Evolutionary conservation across 805 yeast species (phyloP), one percentile per base, ranked within the genome.

Genomic region (Suhomyces sp.): DNA sequence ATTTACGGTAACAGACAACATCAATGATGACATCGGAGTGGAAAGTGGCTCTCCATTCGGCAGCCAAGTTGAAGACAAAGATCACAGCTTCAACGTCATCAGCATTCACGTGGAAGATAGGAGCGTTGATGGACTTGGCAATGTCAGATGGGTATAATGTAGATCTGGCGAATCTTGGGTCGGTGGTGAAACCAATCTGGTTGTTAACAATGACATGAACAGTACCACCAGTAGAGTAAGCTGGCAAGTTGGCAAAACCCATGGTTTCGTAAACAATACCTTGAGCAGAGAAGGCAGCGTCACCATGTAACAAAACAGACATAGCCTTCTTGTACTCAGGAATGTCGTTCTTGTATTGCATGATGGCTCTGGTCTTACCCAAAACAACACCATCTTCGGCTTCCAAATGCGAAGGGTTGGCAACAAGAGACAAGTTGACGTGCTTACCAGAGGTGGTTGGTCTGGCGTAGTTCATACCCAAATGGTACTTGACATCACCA

Each of bases 111-210:
- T 94, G 99, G 96, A 94, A 94, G 65, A 94, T 91, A 57, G 99
- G 99, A 23, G 98, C 97, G 70, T 93, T 92, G 73, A 90, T 88
- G 35, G 97, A 80, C 79, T 94, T 94, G 64, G 97, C 98, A 69
- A 94, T 83, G 79, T 94, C 99, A 23, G 97, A 88, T 65, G 99
- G 97, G 74, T 94, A 94, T 66, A 96, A 93, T 47, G 99, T 94
- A 24, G 98, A 93, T 80, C 99, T 88, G 36, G 97, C 91, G 65
- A 87, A 87, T 78, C 97, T 84, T 61, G 99, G 99, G 72, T 94
- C 98, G 49, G 99, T 94, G 60, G 99, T 94, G 84, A 94, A 94
- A 74, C 99, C 99, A 72, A 94, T 93, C 83, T 94, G 99, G 79
- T 94, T 94, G 78, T 94, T 94, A 59, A 94, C 91, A 67, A 94